These are phyloP conservation scores for Coemansia sp. DNA, from an alignment of 192 early-diverging fungal species.

Conservation along the genomic window DNA sequence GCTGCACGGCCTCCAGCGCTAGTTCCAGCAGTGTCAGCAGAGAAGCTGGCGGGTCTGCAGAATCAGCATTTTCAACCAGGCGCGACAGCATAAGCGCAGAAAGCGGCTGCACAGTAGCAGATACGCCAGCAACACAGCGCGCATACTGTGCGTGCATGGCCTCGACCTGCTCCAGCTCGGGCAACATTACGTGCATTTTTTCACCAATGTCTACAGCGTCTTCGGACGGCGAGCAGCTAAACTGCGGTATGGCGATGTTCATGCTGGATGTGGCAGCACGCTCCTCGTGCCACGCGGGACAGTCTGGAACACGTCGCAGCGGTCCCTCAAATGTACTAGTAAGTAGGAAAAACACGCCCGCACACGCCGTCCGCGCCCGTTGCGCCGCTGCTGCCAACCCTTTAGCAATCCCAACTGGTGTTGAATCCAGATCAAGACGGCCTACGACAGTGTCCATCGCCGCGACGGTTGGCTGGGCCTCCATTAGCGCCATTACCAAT, in stretches of 20 bases:
- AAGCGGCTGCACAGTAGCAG: constrained; percentile 12
- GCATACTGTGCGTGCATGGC: constrained; percentile 33
- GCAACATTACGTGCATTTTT: constrained; percentile 46
- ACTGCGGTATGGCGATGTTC: constrained; percentile 34
- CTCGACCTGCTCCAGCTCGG: constrained; percentile 49
- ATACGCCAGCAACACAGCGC: constrained; percentile 10
- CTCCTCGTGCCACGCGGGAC: constrained; percentile 25
- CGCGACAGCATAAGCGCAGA: constrained; percentile 13
- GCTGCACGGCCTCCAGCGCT: constrained; percentile 26
- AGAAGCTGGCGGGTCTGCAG: constrained; percentile 3
- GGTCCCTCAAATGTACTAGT: constrained; percentile 25
- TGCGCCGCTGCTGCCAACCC: not conserved
- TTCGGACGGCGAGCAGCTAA: constrained; percentile 50
- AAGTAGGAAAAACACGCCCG: constrained; percentile 24
- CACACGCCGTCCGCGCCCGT: constrained; percentile 1
- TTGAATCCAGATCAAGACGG: not conserved
- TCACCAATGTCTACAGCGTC: constrained; percentile 52
- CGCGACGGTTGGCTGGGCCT: constrained; percentile 18
- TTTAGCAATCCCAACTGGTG: not conserved
- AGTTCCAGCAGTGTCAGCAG: constrained; percentile 36
- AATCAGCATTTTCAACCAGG: not conserved
- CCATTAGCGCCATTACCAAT: constrained; percentile 20
- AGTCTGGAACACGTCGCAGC: constrained; percentile 19
- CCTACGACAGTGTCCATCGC: constrained; percentile 12
- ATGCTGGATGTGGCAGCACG: constrained; percentile 33